Percentiles rank a stretch among this genome's conserved stretches.
phyloP scores from a whole-genome alignment of 2,329 filamentous ascomycete species.

The Cladorrhinum sp. region DNA sequence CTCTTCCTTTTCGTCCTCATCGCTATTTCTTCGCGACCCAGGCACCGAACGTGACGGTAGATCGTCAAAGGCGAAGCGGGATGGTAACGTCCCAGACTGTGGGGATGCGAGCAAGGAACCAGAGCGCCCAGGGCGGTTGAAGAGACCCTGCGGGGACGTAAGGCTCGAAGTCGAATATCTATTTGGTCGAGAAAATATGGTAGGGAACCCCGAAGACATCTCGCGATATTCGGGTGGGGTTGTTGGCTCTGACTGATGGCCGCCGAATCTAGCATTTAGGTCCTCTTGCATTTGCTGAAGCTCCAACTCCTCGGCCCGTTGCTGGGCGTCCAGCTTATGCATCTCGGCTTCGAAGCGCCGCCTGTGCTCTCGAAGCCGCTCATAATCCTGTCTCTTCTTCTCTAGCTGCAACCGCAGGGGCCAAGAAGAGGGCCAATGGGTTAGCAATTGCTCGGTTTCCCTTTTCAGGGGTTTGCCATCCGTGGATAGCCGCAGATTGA shows the following conservation, averaged over 20 bases:
- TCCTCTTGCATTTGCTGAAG: conserved; percentile 82
- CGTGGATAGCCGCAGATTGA: not conserved
- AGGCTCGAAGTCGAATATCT: conserved; percentile 87
- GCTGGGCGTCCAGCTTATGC: conserved; percentile 82
- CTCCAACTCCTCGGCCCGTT: conserved; percentile 78
- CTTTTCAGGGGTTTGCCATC: not conserved
- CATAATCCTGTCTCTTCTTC: conserved; percentile 90
- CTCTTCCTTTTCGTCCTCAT: conserved; percentile 83
- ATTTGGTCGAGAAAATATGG: conserved; percentile 78
- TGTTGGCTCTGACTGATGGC: conserved; percentile 89
- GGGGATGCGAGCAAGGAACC: conserved; percentile 80
- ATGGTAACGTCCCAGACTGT: conserved; percentile 59
- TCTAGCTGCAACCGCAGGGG: conserved; percentile 63
- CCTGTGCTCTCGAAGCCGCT: conserved; percentile 84
- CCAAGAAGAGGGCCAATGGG: conserved; percentile 3
- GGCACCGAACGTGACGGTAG: conserved; percentile 83
- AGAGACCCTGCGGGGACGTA: conserved; percentile 73
- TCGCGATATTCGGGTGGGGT: conserved; percentile 93
- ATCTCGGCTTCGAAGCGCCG: conserved; percentile 89
- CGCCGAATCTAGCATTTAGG: conserved; percentile 55
- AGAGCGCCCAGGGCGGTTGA: conserved; percentile 70
- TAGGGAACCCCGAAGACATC: conserved; percentile 65
- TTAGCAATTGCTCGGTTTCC: conserved; percentile 12
- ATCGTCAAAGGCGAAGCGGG: conserved; percentile 59
- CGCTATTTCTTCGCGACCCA: conserved; percentile 82